Conservation (phyloP, 129 eudicot genomes). For the Artemisia argyi region DNA sequence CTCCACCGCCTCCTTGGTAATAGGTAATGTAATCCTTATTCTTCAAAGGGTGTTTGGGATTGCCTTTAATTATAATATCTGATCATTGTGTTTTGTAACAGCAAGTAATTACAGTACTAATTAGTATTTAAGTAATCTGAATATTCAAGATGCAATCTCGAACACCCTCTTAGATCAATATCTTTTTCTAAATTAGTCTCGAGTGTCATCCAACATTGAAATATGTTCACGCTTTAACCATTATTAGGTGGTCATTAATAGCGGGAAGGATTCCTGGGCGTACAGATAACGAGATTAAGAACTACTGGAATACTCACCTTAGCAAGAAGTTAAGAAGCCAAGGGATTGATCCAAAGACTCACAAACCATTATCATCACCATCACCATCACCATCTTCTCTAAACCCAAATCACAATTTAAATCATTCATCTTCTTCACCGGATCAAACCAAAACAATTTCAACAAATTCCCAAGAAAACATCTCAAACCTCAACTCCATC, state of each 20-base stretch:
- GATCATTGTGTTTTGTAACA: too few relatives aligned
- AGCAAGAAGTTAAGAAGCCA: conserved; percentile 61
- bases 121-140: too few relatives aligned
- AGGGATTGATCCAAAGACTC: conserved; percentile 80
- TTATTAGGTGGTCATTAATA: conserved; percentile 27
- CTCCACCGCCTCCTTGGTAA: conserved; percentile 81
- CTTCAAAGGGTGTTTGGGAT: too few relatives aligned
- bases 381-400: conserved; percentile 12
- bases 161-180: too few relatives aligned
- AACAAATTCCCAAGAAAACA: conserved; percentile 7
- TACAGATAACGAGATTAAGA: conserved; percentile 75
- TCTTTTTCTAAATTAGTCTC: too few relatives aligned
- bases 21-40: conserved; percentile 33
- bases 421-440: not conserved
- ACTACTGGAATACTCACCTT: conserved; percentile 76
- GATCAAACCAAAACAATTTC: conserved; percentile 5
- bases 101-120: too few relatives aligned
- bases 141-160: too few relatives aligned
- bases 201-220: too few relatives aligned
- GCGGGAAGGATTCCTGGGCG: conserved; percentile 78
- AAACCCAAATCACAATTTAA: conserved; percentile 7
- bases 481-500: conserved; percentile 17
- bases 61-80: too few relatives aligned
- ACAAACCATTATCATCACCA: conserved; percentile 41
- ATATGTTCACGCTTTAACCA: too few relatives aligned